Base-by-base conservation (phyloP, 768 basidiomycete genomes). In the Lentinula guzmanii region DNA sequence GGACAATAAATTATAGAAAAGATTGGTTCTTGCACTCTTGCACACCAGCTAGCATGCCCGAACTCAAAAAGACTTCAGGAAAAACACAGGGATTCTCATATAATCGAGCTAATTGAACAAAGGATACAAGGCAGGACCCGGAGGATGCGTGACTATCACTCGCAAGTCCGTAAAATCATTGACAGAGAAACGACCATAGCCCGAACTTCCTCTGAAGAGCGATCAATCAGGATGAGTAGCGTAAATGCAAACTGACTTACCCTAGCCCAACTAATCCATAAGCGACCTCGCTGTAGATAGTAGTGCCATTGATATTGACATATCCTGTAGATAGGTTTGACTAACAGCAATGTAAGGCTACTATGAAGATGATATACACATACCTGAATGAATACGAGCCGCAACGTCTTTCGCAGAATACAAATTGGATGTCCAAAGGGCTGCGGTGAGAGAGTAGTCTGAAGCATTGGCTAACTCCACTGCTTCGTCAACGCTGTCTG, bases 261-360 rank as follows among this genome's bases (percentile, higher is more conserved):
- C 81, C 78, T 18, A 84, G 70, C 0, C 83, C 83, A 3, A 74
- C 65, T 8, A 75, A 61, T 15, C 76, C 74, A 53, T 75, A 69
- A 7, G 61, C 59, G 5, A 72, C 65, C 63, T 86, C 82, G 7
- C 69, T 65, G 61, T 83, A 79, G 24, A 85, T 64, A 3, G 82
- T 82, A 3, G 78, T 69, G 1, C 83, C 85, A 61, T 87, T 87
- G 64, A 87, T 77, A 65, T 81, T 80, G 15, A 77, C 75, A 52
- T 74, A 77, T 3, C 85, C 86, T 84, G 61, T 11, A 48, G 15
- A 39, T 3, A 34, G 15, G 11, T 58, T 15, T 42, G 6, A 35
- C 33, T 58, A 15, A 1, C 9, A 33, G 15, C 3, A 15, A 16
- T 35, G 28, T 28, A 28, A 28, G 28, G 28, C 28, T 28, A 28